Percentiles rank a stretch among this genome's conserved stretches.
phyloP scores from a whole-genome alignment of 352 stramenopile species.

The Albugo laibachii region DNA sequence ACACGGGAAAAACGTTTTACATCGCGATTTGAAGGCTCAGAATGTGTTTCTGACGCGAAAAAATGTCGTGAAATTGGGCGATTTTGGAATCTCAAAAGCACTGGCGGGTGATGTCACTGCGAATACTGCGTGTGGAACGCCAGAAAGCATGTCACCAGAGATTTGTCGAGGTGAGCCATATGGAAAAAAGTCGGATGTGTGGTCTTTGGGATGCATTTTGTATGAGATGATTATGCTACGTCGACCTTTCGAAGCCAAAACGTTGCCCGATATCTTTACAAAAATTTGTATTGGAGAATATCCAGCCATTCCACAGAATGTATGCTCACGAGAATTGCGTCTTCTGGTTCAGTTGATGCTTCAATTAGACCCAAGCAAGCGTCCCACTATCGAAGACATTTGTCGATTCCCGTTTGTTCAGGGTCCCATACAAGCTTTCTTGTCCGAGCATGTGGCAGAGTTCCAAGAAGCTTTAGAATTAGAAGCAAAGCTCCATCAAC shows the following conservation, averaged over 20 bases:
- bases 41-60: constrained; percentile 78
- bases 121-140: constrained; percentile 66
- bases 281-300: constrained; percentile 82
- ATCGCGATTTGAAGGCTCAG: constrained; percentile 74
- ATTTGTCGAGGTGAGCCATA: constrained; percentile 76
- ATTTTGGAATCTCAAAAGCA: constrained; percentile 80
- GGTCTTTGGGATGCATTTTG: constrained; percentile 75
- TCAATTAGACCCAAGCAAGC: constrained; percentile 68
- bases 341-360: constrained; percentile 77
- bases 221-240: constrained; percentile 83
- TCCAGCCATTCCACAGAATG: constrained; percentile 45
- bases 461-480: constrained; percentile 73
- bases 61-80: constrained; percentile 74
- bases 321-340: constrained; percentile 49
- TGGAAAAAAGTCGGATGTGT: constrained; percentile 81
- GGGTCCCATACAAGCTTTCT: constrained; percentile 59
- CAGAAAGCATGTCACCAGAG: constrained; percentile 78
- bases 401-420: constrained; percentile 77
- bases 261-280: constrained; percentile 64
- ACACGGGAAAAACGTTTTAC: constrained; percentile 75
- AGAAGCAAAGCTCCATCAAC: constrained; percentile 74
- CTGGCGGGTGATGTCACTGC: constrained; percentile 58
- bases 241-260: constrained; percentile 67
- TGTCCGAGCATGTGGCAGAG: constrained; percentile 68
- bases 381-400: constrained; percentile 78